These are phyloP conservation scores for Pedinophyceae sp. DNA, from an alignment of 139 green algal genomes.

Conservation along the genomic window DNA sequence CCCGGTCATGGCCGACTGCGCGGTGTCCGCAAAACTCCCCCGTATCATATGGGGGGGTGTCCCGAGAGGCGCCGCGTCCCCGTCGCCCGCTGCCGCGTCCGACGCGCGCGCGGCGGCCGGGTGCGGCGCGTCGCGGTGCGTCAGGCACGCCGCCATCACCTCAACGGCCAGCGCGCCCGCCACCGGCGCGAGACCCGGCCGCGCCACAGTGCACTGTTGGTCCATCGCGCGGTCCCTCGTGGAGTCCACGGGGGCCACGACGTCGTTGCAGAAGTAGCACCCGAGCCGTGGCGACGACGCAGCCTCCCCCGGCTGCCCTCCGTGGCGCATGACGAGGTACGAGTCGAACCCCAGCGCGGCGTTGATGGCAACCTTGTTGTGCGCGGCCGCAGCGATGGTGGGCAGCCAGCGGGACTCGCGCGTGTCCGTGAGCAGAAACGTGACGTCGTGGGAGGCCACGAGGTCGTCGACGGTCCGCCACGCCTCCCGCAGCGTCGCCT, in stretches of 20 bases:
- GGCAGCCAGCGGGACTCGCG: conserved; percentile 86
- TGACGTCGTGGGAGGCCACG: conserved; percentile 44
- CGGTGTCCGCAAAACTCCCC: conserved; percentile 3
- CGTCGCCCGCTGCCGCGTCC: not conserved
- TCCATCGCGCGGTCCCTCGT: conserved; percentile 73
- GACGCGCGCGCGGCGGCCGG: conserved; percentile 15
- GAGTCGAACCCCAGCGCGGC: conserved; percentile 83
- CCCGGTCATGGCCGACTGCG: conserved; percentile 46
- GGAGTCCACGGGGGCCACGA: conserved; percentile 80
- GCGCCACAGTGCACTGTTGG: conserved; percentile 91
- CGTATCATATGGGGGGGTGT: not conserved
- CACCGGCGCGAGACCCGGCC: conserved; percentile 75
- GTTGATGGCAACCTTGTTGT: conserved; percentile 65
- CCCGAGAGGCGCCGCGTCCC: not conserved
- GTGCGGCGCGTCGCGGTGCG: conserved; percentile 38
- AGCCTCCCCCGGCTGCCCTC: conserved; percentile 9
- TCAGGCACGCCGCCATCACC: conserved; percentile 57
- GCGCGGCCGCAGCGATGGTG: conserved; percentile 53
- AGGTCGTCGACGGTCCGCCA: too few species aligned
- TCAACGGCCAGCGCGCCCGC: conserved; percentile 78
- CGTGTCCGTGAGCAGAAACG: conserved; percentile 94
- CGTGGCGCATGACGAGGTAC: conserved; percentile 65
- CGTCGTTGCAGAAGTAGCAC: conserved; percentile 99
- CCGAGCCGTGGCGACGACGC: conserved; percentile 64
- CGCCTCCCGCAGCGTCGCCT: conserved; percentile 37